Evolutionary conservation across 2,329 filamentous ascomycete species (phyloP).

Genomic region (Akanthomyces lecanii): DNA sequence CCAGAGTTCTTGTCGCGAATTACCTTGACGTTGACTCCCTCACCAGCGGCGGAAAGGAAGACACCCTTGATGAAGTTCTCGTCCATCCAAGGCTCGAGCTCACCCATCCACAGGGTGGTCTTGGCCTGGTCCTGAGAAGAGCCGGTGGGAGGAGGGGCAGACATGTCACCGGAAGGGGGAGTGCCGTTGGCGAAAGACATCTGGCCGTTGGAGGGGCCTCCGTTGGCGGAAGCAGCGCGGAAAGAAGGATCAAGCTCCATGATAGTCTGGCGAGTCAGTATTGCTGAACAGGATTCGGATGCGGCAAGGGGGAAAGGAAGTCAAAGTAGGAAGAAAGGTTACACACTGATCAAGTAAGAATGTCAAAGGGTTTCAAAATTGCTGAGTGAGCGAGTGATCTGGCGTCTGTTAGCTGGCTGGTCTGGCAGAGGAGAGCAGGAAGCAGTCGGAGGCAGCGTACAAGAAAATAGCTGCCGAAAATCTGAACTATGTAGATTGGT

Average conservation of each 20-base stretch:
- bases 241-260: slow-evolving; percentile 33
- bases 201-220: slow-evolving; percentile 28
- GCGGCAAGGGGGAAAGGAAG: not conserved
- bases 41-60: slow-evolving; percentile 82
- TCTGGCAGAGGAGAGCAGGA: not conserved
- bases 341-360: slow-evolving; percentile 13
- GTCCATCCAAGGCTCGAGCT: slow-evolving; percentile 98
- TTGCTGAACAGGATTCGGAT: not conserved
- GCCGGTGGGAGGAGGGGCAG: slow-evolving; percentile 31
- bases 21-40: slow-evolving; percentile 98
- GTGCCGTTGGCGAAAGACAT: slow-evolving; percentile 38
- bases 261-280: slow-evolving; percentile 21
- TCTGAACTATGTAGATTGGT: slow-evolving; percentile 11
- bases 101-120: slow-evolving; percentile 78
- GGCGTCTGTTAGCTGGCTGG: not conserved
- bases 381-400: slow-evolving; percentile 6
- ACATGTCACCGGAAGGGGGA: slow-evolving; percentile 36
- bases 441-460: not conserved
- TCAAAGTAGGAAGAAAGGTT: not conserved
- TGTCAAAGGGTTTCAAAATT: slow-evolving; percentile 5
- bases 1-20: slow-evolving; percentile 99
- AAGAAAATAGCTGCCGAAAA: slow-evolving; percentile 10
- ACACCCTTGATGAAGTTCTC: slow-evolving; percentile 97
- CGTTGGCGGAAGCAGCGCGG: slow-evolving; percentile 29
- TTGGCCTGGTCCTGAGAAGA: slow-evolving; percentile 46